phyloP scores from a whole-genome alignment of 177 flowering plant genomes.

The Vitis hybrid region DNA sequence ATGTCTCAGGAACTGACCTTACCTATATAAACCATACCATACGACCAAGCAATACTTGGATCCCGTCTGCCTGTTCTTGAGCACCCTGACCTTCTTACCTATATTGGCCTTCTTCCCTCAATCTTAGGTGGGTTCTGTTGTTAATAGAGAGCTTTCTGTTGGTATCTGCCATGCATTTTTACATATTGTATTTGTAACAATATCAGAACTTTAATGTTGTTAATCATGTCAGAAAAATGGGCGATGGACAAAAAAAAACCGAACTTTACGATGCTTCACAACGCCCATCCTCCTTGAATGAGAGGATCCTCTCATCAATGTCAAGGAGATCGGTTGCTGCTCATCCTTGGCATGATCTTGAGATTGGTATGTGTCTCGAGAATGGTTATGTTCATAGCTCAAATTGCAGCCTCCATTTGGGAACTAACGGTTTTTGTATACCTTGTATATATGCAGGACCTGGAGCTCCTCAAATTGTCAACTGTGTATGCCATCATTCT shows the following conservation, averaged over 20 bases:
- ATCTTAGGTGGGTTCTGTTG: background rate
- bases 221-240: constrained; percentile 18
- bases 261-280: background rate
- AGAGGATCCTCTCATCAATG: constrained; percentile 40
- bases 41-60: background rate
- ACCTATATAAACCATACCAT: background rate
- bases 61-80: background rate
- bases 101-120: too few species aligned
- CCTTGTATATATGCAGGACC: constrained; percentile 19
- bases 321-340: constrained; percentile 45
- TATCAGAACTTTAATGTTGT: background rate
- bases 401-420: background rate
- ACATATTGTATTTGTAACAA: background rate
- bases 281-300: constrained; percentile 29
- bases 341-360: constrained; percentile 54
- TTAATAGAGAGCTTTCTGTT: background rate
- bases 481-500: constrained; percentile 18
- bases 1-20: too few species aligned
- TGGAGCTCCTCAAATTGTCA: constrained; percentile 28
- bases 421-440: background rate
- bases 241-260: background rate
- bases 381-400: too few species aligned
- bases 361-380: constrained; percentile 26
- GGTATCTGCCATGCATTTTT: background rate
- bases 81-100: background rate